Percentiles rank a stretch among this genome's conserved stretches.
Conservation (phyloP, 805 yeast genomes). For the Candida pseudofarinosa region DNA sequence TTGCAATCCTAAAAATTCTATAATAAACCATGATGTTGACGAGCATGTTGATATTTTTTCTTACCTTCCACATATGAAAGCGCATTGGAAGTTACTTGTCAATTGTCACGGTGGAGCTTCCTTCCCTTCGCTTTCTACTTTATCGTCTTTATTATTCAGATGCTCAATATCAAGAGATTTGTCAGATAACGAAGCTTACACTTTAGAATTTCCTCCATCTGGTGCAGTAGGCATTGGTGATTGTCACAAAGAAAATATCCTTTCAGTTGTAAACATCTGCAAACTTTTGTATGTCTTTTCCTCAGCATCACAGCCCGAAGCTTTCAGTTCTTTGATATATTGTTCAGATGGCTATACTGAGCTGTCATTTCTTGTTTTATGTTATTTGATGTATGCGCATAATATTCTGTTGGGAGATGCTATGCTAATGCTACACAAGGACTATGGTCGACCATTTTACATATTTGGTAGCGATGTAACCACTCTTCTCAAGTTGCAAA, state of each 20-base stretch:
- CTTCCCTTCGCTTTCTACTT: conserved; percentile 45
- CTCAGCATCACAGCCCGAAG: conserved; percentile 29
- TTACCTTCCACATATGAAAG: conserved; percentile 42
- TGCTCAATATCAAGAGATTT: conserved; percentile 22
- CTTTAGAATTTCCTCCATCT: conserved; percentile 73
- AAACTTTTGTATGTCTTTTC: conserved; percentile 52
- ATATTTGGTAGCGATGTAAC: conserved; percentile 73
- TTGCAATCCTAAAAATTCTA: conserved; percentile 49
- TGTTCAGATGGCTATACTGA: conserved; percentile 94
- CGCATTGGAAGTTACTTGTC: conserved; percentile 52
- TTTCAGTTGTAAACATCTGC: conserved; percentile 64
- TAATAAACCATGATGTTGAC: conserved; percentile 36
- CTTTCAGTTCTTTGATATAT: conserved; percentile 52
- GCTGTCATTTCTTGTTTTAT: conserved; percentile 68
- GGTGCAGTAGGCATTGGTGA: conserved; percentile 80
- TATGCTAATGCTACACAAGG: conserved; percentile 55
- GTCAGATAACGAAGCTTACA: conserved; percentile 17
- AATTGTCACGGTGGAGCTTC: conserved; percentile 57
- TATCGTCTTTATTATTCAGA: conserved; percentile 32
- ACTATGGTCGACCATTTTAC: conserved; percentile 75
- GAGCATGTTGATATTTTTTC: conserved; percentile 11
- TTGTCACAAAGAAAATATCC: conserved; percentile 55
- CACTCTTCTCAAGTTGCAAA: conserved; percentile 61
- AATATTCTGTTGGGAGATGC: conserved; percentile 62
- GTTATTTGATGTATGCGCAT: conserved; percentile 68